Evolutionary conservation across 768 basidiomycete genomes (phyloP), one percentile per base, ranked within the genome.

Genomic region (Sistotremastrum suecicum): DNA sequence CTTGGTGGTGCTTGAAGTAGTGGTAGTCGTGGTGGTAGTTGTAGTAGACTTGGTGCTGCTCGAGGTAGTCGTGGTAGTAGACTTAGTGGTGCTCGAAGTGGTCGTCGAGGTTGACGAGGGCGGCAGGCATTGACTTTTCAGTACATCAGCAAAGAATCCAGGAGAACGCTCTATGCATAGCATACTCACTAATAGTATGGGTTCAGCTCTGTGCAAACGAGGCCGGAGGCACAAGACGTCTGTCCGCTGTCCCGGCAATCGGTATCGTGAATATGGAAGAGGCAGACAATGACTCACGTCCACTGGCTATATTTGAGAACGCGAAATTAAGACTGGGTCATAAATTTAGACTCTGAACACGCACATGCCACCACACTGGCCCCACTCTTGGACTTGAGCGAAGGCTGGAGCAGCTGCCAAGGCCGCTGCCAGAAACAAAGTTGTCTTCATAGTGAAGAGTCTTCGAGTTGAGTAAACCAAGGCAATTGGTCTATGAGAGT

Each of bases 141-240:
- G 39, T 20, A 12, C 7, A 29, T 12, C 34, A 28, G 33, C 41
- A 28, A 10, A 45, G 38, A 38, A 34, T 20, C 34, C 29, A 11
- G 10, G 3, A 31, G 35, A 29, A 20, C 35, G 12, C 31, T 6
- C 11, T 11, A 37, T 11, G 42, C 20, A 3, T 36, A 10, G 6
- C 11, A 6, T 10, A 46, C 43, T 44, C 20, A 48, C 43, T 34
- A 45, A 39, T 46, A 50, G 35, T 50, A 51, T 20, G 34, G 30
- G 34, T 49, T 41, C n/a, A 39, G 44, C 33, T 38, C 40, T 8
- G 42, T 41, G 34, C 50, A 51, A 12, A 34, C 39, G 35, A 36
- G 42, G 7, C 50, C 50, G 4, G 49, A 3, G 5, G 39, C 50
- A 41, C 50, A 51, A 29, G 49, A 45, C 4, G 44, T 49, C 7